These are phyloP conservation scores for Agarophyton chilense DNA, from an alignment of 23 red algal genomes.

Conservation along the genomic window DNA sequence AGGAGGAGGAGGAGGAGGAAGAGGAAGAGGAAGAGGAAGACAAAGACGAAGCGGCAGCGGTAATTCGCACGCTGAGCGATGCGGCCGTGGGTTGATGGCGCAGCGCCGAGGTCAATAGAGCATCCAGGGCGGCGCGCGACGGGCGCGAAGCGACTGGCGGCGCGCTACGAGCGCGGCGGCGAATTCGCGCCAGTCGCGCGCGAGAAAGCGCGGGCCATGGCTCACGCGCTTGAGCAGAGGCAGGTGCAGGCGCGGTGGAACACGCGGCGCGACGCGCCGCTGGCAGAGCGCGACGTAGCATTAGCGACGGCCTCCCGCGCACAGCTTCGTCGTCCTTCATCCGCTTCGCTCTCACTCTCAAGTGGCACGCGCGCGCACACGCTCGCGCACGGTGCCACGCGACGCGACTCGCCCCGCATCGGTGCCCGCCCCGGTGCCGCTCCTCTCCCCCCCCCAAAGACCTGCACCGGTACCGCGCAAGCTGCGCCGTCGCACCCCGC, in stretches of 20 bases:
- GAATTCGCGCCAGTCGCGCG: slow-evolving; percentile 10
- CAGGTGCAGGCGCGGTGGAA: too few relatives aligned
- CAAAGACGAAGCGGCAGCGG: background rate
- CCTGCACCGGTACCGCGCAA: background rate
- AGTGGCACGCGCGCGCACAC: too few relatives aligned
- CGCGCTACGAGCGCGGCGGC: background rate
- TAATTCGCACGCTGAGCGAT: background rate
- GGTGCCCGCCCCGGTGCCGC: too few relatives aligned
- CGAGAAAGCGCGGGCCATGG: background rate
- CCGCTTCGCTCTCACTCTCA: too few relatives aligned
- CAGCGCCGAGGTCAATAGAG: background rate
- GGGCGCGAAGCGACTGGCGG: too few relatives aligned
- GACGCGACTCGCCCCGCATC: background rate
- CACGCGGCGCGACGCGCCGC: background rate
- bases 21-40: too few relatives aligned
- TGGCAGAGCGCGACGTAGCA: too few relatives aligned
- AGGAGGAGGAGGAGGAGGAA: too few relatives aligned
- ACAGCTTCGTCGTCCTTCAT: too few relatives aligned
- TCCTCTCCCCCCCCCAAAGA: too few relatives aligned
- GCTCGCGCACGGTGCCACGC: background rate
- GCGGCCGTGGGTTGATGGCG: background rate
- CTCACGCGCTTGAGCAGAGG: background rate
- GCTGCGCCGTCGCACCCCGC: background rate
- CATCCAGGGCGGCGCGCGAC: background rate
- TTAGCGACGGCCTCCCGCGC: too few relatives aligned